Base-by-base conservation (phyloP, 169 alveolate genomes). In the Eimeria sp. region DNA sequence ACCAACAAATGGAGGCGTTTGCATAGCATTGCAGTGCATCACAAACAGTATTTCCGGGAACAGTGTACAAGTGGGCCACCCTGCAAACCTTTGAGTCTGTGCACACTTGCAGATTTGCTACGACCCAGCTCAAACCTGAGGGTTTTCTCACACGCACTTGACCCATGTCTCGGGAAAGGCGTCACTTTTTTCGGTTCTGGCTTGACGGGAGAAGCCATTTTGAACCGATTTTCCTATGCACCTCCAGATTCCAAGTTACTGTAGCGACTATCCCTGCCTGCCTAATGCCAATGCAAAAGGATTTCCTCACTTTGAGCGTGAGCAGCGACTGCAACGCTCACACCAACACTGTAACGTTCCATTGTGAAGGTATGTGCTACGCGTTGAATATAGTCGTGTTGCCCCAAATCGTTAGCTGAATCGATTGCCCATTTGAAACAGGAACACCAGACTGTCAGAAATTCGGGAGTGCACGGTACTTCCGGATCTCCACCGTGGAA, bases 321-420 rank as follows among this genome's bases (percentile, higher is more conserved):
- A 18, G 47, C n/a, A 67, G 78, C 78, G 47, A 67, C 78, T 67
- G 78, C 49, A 67, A 10, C 78, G 78, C 78, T 5, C 78, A 67
- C 78, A 30, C 78, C 78, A 27, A 67, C 49, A 30, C 78, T 67
- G 47, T 22, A 49, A 67, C 49, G 78, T 10, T 67, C 78, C 78
- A 67, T 67, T 67, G 47, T 67, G 45, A 9, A 7, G 49, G 49
- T 11, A 27, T 67, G 49, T 47, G 30, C 20, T 67, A 30, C n/a
- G 78, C 78, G 47, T 30, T 30, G 49, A 67, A 67, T 27, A 67
- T 7, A 6, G 78, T 43, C n/a, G 47, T 47, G 6, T 67, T 67
- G 13, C 20, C 45, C 49, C 78, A 30, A 67, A 67, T 67, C 20
- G 25, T 30, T 7, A 20, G 20, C 20, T n/a, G 49, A 30, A 67